These are phyloP conservation scores for Heritiera fomes DNA, from an alignment of 345 rosid genomes.

Conservation along the genomic window DNA sequence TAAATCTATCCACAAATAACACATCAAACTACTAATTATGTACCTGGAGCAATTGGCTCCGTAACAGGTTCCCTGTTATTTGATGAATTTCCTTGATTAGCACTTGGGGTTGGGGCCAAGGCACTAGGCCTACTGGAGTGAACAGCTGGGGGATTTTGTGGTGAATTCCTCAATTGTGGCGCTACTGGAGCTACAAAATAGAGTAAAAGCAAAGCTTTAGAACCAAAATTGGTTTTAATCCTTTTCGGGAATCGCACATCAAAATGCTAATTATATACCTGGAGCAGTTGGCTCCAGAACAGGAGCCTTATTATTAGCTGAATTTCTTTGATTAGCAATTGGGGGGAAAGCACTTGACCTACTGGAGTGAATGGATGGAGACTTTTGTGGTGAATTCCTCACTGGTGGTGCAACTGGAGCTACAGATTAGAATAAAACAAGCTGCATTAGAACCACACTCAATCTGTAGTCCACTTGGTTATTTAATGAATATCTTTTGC, in stretches of 20 bases:
- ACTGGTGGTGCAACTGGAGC: constrained; percentile 29
- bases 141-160: constrained; percentile 19
- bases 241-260: neutral
- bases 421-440: constrained; percentile 9
- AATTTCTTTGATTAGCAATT: constrained; percentile 18
- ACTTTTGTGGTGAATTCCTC: constrained; percentile 29
- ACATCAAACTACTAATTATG: neutral
- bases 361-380: constrained; percentile 35
- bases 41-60: constrained; percentile 33
- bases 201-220: constrained; percentile 5
- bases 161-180: constrained; percentile 22
- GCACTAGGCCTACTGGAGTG: neutral
- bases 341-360: constrained; percentile 23
- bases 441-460: constrained; percentile 17
- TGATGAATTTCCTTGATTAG: constrained; percentile 16
- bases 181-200: constrained; percentile 18
- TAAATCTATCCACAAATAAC: neutral
- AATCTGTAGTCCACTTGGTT: neutral
- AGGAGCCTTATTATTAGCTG: constrained; percentile 26
- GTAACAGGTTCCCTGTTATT: constrained; percentile 17
- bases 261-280: constrained; percentile 22
- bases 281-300: constrained; percentile 24
- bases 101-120: neutral
- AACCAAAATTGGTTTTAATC: neutral
- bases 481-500: neutral